Evolutionary conservation across 140 eudicot species (phyloP).

Genomic region (Cichorium intybus): DNA sequence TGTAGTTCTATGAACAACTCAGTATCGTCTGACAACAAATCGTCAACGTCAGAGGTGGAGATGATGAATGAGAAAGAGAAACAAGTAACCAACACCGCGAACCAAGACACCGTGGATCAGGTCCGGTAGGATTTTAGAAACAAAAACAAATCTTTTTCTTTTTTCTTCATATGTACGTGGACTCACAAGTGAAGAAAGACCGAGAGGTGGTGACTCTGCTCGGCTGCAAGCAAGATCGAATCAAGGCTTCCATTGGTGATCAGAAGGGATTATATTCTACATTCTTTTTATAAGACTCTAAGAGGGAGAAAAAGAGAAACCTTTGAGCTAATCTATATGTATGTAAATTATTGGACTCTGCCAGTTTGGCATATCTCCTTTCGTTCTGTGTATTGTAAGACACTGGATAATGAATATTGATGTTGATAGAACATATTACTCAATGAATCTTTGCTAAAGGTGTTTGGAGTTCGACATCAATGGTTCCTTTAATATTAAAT

Average conservation of each 20-base stretch:
- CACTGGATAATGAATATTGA: not conserved
- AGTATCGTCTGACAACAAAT: not conserved
- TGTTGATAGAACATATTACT: not conserved
- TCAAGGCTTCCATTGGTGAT: conserved; percentile 9
- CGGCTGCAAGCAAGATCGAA: not conserved
- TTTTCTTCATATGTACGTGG: not conserved
- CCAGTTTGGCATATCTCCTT: not conserved
- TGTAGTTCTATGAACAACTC: conserved; percentile 23
- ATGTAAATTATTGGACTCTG: not conserved
- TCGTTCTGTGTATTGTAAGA: not conserved
- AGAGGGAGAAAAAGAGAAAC: not conserved
- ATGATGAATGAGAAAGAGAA: conserved; percentile 10
- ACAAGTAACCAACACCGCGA: not conserved
- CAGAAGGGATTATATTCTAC: not conserved
- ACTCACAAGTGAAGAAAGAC: not conserved
- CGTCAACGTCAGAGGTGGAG: not conserved
- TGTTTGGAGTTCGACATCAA: not conserved
- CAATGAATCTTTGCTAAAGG: not conserved
- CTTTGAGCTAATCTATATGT: not conserved
- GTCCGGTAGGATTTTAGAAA: not conserved
- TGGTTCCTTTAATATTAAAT: not conserved
- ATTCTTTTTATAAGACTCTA: not conserved
- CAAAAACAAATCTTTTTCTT: not conserved
- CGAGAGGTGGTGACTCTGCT: conserved; percentile 1
- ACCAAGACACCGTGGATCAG: conserved; percentile 8